Base-by-base conservation (phyloP, 192 early-diverging fungal genomes). In the Rhizophagus sp. region DNA sequence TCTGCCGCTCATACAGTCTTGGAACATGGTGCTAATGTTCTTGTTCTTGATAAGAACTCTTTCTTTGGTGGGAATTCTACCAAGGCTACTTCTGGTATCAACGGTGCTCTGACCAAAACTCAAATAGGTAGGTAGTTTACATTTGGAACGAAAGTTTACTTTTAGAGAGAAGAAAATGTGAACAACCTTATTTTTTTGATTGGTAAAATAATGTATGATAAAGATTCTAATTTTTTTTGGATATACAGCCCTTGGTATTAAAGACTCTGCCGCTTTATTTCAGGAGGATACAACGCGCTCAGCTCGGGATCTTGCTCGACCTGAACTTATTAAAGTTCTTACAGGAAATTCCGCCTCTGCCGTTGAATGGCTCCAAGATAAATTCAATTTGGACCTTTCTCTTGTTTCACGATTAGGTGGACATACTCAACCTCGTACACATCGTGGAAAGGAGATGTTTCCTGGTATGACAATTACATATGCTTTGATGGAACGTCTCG, bases 41-140 rank as follows among this genome's bases (percentile, higher is more conserved):
- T 95, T 62, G 83, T 97, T 47, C 82, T 96, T 41, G 95, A 96
- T 83, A 97, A 97, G 84, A 96, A 97, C 85, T 84, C 92, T 79
- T 96, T 95, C 88, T 89, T 97, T 78, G 95, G 95, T 62, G 96
- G 96, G 36, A 98, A 98, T 91, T 97, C 96, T 61, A 97, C 96
- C 80, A 98, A 98, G 88, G 97, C 97, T 30, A 97, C 96, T 19
- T 97, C 96, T 6, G 97, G 97, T 75, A 99, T 99, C 85, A 99
- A 97, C 88, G 96, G 96, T 62, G 96, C 94, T 52, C 86, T 93
- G 49, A 99, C 97, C 62, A 89, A 88, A 68, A 95, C 95, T 64
- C 97, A 99, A 82, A 86, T 91, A 50, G 77, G 85, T 86, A 80
- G 47, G 81, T 81, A 61, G 3, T 4, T 25, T 5, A 44, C 4